A percentile compares a stretch with the other conserved stretches of the same genome.
phyloP scores from a whole-genome alignment of 495 filamentous ascomycete species.

The Penicillium macrosclerotiorum region DNA sequence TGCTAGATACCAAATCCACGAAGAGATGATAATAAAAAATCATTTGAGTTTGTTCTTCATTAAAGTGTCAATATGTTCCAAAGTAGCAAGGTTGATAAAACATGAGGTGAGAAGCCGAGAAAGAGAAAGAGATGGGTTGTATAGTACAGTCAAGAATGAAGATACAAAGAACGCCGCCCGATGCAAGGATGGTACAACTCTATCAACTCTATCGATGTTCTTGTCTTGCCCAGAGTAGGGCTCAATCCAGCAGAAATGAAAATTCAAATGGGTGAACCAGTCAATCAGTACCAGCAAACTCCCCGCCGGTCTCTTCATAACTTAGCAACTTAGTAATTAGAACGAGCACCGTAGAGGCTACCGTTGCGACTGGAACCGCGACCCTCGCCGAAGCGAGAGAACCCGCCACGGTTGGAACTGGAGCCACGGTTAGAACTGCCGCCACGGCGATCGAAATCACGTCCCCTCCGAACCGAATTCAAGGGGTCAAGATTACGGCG shows the following conservation, averaged over 20 bases:
- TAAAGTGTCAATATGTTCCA: not conserved
- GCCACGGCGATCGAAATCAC: constrained; percentile 1
- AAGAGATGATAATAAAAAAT: no score
- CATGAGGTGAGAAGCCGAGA: constrained; percentile 27
- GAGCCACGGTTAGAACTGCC: not conserved
- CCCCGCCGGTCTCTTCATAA: not conserved
- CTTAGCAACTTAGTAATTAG: not conserved
- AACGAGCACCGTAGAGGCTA: constrained; percentile 1
- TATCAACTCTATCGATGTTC: constrained; percentile 19
- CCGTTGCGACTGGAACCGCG: not conserved
- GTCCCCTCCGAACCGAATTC: not conserved
- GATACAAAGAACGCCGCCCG: constrained; percentile 27
- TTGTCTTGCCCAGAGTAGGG: constrained; percentile 5
- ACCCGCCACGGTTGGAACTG: not conserved
- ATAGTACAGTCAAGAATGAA: constrained; percentile 10
- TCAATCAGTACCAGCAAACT: constrained; percentile 3
- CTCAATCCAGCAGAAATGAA: not conserved
- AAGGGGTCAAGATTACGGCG: constrained; percentile 5
- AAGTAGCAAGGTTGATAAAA: constrained; percentile 17
- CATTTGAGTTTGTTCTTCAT: no score
- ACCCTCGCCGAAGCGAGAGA: not conserved
- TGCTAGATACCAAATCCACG: no score
- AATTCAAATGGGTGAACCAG: constrained; percentile 4
- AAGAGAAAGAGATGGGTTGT: constrained; percentile 17
- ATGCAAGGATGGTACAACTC: constrained; percentile 25